A percentile compares a stretch with the other conserved stretches of the same genome.
These are phyloP conservation scores for Begonia loranthoides DNA, from an alignment of 306 rosid species.

Conservation along the genomic window DNA sequence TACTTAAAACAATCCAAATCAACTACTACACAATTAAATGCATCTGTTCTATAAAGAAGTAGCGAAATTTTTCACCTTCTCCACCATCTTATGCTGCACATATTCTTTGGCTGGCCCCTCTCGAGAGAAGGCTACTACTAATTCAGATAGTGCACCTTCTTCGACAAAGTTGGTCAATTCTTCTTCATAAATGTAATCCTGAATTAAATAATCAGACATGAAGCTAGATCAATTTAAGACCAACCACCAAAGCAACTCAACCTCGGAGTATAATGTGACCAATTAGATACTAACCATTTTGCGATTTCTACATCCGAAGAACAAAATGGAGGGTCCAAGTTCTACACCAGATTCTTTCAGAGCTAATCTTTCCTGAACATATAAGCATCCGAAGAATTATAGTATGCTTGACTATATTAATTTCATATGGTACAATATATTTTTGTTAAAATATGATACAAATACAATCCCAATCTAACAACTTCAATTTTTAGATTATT, in stretches of 20 bases:
- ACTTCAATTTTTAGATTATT: no score
- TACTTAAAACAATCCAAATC: not conserved
- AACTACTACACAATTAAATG: not conserved
- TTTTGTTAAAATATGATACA: no score
- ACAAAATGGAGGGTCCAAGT: constrained; percentile 73
- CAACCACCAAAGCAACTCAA: not conserved
- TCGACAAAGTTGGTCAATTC: constrained; percentile 67
- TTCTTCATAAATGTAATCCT: constrained; percentile 90
- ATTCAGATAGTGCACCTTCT: constrained; percentile 72
- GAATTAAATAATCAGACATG: constrained; percentile 11
- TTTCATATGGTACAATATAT: no score
- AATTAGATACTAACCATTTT: constrained; percentile 42
- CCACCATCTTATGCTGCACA: constrained; percentile 89
- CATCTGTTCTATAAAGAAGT: not conserved
- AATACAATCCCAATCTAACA: no score
- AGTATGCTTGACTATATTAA: not conserved
- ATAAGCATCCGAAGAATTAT: constrained; percentile 8
- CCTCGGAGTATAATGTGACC: not conserved
- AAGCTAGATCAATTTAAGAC: no score
- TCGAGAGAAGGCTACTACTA: constrained; percentile 84
- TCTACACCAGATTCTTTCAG: constrained; percentile 62
- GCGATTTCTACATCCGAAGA: constrained; percentile 95
- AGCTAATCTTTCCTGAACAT: constrained; percentile 66
- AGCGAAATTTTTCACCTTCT: constrained; percentile 44
- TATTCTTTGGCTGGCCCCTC: constrained; percentile 85